These are phyloP conservation scores for Apiospora pterosperma DNA, from an alignment of 2,329 filamentous ascomycete genomes.

Conservation along the genomic window DNA sequence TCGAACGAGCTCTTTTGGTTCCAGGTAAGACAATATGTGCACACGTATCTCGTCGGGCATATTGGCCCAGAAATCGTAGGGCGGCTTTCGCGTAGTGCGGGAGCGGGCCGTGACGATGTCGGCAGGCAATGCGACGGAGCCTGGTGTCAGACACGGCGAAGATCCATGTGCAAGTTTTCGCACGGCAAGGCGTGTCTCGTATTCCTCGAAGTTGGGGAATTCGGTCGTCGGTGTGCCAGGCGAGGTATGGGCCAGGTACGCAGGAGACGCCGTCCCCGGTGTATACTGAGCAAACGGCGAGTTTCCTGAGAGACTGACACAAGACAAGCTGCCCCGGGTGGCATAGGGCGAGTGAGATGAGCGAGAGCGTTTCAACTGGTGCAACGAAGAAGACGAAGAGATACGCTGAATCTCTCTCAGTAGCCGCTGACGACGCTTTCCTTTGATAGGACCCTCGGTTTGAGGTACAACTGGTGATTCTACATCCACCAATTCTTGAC, in stretches of 20 bases:
- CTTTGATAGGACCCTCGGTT: constrained; percentile 44
- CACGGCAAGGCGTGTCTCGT: constrained; percentile 47
- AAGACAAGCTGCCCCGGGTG: constrained; percentile 48
- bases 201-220: constrained; percentile 35
- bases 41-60: constrained; percentile 83
- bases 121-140: constrained; percentile 60
- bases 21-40: constrained; percentile 71
- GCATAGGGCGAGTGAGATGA: constrained; percentile 69
- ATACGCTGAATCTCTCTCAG: constrained; percentile 76
- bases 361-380: constrained; percentile 58
- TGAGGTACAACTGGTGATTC: constrained; percentile 7
- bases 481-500: not conserved
- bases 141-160: constrained; percentile 33
- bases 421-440: constrained; percentile 66
- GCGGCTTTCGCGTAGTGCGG: constrained; percentile 26
- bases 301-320: constrained; percentile 46
- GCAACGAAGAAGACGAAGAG: constrained; percentile 73
- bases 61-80: constrained; percentile 70
- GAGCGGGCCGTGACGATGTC: constrained; percentile 51
- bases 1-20: constrained; percentile 76
- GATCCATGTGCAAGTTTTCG: constrained; percentile 53
- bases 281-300: constrained; percentile 35
- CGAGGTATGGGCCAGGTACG: constrained; percentile 28
- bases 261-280: constrained; percentile 27
- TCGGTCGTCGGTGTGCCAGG: constrained; percentile 38